Evolutionary conservation across 495 filamentous ascomycete species (phyloP).

Genomic region (Mytilinidion resinicola): DNA sequence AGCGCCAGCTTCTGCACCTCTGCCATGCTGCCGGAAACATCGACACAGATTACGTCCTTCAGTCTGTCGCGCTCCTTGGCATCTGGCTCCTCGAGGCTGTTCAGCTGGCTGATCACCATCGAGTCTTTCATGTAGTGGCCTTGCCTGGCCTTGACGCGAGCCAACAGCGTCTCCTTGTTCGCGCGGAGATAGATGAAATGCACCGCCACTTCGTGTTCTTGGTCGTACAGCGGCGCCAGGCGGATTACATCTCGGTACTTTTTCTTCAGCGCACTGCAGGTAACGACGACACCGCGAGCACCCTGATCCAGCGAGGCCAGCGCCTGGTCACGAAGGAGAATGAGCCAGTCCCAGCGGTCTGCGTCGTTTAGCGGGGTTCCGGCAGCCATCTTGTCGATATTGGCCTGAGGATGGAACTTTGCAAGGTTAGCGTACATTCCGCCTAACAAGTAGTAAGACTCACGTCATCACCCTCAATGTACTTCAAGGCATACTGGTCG

Average conservation of each 20-base stretch:
- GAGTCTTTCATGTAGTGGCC: conserved; percentile 94
- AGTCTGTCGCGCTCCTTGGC: conserved; percentile 54
- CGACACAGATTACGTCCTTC: conserved; percentile 70
- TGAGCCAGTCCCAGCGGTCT: conserved; percentile 99
- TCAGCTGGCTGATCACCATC: conserved; percentile 95
- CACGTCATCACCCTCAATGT: conserved; percentile 95
- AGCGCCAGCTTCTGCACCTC: conserved; percentile 60
- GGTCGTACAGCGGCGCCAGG: conserved; percentile 63
- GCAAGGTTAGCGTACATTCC: conserved; percentile 4
- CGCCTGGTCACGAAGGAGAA: conserved; percentile 75
- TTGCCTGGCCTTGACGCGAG: conserved; percentile 65
- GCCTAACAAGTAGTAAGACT: conserved; percentile 31
- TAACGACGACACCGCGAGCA: conserved; percentile 78
- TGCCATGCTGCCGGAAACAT: conserved; percentile 60
- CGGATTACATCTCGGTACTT: conserved; percentile 98
- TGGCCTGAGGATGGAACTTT: conserved; percentile 77
- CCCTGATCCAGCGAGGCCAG: conserved; percentile 49
- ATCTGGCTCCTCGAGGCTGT: conserved; percentile 73
- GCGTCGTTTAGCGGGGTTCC: conserved; percentile 85
- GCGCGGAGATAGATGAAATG: conserved; percentile 92
- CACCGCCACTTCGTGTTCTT: conserved; percentile 65
- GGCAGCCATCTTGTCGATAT: conserved; percentile 89
- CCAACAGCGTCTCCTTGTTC: conserved; percentile 62
- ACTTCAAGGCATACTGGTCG: conserved; percentile 63
- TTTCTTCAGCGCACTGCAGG: conserved; percentile 92